A percentile compares a stretch with the other conserved stretches of the same genome.
Evolutionary conservation across 768 basidiomycete genomes (phyloP).

Genomic region (Thelephora ganbajun): DNA sequence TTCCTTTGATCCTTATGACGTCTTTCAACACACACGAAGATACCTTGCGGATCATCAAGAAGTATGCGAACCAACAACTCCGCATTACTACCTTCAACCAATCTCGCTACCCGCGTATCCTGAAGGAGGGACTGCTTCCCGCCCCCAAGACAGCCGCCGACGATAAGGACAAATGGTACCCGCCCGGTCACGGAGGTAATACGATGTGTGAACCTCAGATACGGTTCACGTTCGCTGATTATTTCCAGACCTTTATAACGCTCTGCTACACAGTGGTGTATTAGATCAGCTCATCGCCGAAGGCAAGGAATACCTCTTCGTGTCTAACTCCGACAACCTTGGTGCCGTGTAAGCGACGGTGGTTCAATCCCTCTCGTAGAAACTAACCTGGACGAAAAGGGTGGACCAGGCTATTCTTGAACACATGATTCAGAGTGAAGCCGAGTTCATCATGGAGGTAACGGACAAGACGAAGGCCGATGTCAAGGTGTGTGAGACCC

Average conservation of each 20-base stretch:
- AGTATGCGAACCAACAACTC: constrained; percentile 69
- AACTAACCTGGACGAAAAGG: constrained; percentile 14
- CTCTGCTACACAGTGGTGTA: constrained; percentile 57
- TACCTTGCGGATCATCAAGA: constrained; percentile 65
- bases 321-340: constrained; percentile 67
- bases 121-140: constrained; percentile 54
- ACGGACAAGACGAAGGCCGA: constrained; percentile 79
- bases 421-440: constrained; percentile 49
- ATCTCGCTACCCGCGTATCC: constrained; percentile 61
- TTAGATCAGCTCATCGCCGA: constrained; percentile 54
- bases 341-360: constrained; percentile 40
- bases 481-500: constrained; percentile 29
- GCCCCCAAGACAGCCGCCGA: constrained; percentile 39
- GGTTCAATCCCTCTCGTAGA: not conserved
- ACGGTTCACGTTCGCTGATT: not conserved
- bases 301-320: constrained; percentile 69
- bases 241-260: constrained; percentile 47
- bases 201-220: not conserved
- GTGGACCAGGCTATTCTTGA: constrained; percentile 55
- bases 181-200: constrained; percentile 48
- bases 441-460: constrained; percentile 65
- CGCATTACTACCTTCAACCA: constrained; percentile 62
- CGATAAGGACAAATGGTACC: constrained; percentile 66
- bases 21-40: constrained; percentile 75
- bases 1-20: constrained; percentile 72